Conservation (phyloP, 2,329 filamentous ascomycete genomes). For the Diaporthe ampelina region DNA sequence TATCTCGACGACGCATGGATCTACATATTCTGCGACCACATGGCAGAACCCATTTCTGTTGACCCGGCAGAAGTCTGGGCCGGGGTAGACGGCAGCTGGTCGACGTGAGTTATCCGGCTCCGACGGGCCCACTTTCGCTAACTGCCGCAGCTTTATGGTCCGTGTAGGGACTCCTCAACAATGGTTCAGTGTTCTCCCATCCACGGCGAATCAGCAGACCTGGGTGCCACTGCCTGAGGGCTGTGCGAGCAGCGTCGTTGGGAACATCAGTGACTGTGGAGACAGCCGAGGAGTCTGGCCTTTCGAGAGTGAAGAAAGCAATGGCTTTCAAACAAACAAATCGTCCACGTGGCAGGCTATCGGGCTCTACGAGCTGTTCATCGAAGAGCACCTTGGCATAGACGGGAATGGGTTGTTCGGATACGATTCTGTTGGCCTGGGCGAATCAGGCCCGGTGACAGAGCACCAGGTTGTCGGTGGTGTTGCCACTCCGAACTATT, state of each 20-base stretch:
- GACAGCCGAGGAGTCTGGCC: conserved; percentile 27
- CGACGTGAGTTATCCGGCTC: conserved; percentile 12
- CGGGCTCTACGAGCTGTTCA: not conserved
- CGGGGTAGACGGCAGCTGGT: conserved; percentile 21
- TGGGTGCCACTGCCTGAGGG: conserved; percentile 11
- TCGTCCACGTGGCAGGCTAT: conserved; percentile 9
- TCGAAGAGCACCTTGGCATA: conserved; percentile 25
- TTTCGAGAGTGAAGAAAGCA: conserved; percentile 12
- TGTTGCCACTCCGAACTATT: not conserved
- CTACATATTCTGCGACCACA: not conserved
- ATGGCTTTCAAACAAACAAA: not conserved
- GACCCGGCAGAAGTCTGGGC: conserved; percentile 19
- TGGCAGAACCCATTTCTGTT: conserved; percentile 27
- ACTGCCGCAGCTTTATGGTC: conserved; percentile 10
- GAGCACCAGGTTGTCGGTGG: conserved; percentile 8
- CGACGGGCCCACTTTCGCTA: conserved; percentile 2
- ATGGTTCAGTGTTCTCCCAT: conserved; percentile 21
- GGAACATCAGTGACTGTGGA: conserved; percentile 10
- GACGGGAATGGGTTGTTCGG: conserved; percentile 10
- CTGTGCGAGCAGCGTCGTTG: conserved; percentile 7
- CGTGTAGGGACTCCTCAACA: conserved; percentile 21
- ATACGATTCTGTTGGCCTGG: conserved; percentile 15
- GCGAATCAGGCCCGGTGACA: not conserved
- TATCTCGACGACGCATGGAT: not conserved
- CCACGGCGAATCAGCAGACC: conserved; percentile 22